Conservation (phyloP, 1,284 basidiomycete species). For the Marasmius tenuissimus region DNA sequence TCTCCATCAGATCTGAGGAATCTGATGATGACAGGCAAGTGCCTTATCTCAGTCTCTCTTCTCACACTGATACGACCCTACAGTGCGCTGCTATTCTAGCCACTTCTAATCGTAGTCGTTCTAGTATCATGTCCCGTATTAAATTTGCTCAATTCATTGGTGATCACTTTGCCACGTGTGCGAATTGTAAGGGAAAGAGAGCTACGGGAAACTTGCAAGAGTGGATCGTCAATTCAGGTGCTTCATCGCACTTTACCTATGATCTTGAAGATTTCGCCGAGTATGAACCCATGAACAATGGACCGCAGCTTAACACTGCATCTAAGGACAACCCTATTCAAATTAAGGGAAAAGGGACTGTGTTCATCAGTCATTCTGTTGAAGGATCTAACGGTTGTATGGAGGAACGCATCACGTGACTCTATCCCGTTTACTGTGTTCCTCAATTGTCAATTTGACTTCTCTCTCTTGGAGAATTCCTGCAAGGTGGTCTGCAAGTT, state of each 20-base stretch:
- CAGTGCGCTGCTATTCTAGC: too few species aligned
- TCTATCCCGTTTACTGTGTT: slow-evolving; percentile 5
- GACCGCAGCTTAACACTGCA: not conserved
- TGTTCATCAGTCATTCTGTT: slow-evolving; percentile 3
- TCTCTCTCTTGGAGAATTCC: slow-evolving; percentile 1
- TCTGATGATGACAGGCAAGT: too few species aligned
- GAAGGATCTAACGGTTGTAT: not conserved
- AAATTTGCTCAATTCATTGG: not conserved
- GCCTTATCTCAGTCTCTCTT: too few species aligned
- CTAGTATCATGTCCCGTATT: not conserved
- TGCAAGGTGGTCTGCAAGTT: not conserved
- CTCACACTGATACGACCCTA: too few species aligned
- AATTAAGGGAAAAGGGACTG: not conserved
- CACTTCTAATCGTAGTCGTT: not conserved
- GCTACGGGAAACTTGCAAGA: not conserved
- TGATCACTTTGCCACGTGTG: not conserved
- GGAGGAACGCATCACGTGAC: not conserved
- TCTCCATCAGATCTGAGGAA: too few species aligned
- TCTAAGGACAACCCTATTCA: not conserved
- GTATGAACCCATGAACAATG: not conserved
- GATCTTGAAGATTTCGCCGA: not conserved
- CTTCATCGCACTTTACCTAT: slow-evolving; percentile 1
- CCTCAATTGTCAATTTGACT: too few species aligned
- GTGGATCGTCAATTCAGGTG: slow-evolving; percentile 6
- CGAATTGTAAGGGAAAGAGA: not conserved